Percentiles rank a stretch among this genome's conserved stretches.
These are phyloP conservation scores for Groenewaldozyma salmanticensis DNA, from an alignment of 805 yeast genomes.

Conservation along the genomic window DNA sequence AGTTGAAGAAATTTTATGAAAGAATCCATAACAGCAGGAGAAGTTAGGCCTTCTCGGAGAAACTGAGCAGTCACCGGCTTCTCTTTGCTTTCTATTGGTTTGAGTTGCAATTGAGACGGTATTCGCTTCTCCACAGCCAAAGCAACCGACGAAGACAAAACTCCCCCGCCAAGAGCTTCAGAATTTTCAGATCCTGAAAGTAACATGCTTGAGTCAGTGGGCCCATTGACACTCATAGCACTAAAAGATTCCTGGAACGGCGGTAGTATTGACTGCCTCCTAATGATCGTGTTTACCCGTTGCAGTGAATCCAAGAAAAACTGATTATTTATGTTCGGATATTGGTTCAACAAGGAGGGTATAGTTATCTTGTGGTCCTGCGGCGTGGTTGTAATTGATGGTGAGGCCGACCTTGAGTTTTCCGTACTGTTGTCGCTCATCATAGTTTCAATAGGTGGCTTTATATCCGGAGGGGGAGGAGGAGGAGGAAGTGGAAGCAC, in stretches of 20 bases:
- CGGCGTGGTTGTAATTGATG: not conserved
- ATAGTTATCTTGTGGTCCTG: not conserved
- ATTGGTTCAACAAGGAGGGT: constrained; percentile 1
- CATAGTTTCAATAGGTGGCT: too few relatives aligned
- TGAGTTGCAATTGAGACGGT: not conserved
- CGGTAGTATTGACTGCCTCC: not conserved
- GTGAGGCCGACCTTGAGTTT: not conserved
- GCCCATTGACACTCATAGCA: not conserved
- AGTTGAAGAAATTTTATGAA: constrained; percentile 10
- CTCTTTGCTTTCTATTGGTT: too few relatives aligned
- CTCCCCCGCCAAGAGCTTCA: not conserved
- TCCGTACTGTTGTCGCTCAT: too few relatives aligned
- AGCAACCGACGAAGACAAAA: not conserved
- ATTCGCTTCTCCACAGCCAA: not conserved
- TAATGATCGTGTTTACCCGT: not conserved
- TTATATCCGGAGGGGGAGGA: not conserved
- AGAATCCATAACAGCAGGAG: constrained; percentile 11
- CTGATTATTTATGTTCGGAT: not conserved
- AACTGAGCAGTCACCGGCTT: too few relatives aligned
- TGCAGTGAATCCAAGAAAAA: not conserved
- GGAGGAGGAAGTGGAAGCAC: not conserved
- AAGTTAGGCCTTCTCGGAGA: constrained; percentile 8
- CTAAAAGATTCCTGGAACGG: not conserved
- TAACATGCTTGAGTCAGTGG: not conserved
- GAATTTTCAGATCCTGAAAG: not conserved